phyloP scores from a whole-genome alignment of 345 rosid genomes.

The Firmiana major region DNA sequence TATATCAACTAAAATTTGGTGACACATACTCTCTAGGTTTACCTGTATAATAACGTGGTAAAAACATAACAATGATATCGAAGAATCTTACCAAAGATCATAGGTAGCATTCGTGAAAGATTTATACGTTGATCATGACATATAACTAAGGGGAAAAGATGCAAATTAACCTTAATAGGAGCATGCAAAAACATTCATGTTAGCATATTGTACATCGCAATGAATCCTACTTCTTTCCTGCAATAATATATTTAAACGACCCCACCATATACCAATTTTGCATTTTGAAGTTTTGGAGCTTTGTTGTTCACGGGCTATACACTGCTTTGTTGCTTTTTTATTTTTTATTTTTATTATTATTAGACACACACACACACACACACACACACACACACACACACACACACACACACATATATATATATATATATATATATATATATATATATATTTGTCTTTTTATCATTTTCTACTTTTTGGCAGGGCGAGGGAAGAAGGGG shows the following conservation, averaged over 20 bases:
- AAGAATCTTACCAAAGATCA: not conserved
- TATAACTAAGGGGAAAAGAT: not conserved
- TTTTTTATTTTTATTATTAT: too few species aligned
- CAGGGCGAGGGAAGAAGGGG: too few species aligned
- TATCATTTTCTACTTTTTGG: too few species aligned
- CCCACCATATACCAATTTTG: not conserved
- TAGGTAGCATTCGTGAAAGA: not conserved
- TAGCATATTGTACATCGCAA: not conserved
- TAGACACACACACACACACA: too few species aligned
- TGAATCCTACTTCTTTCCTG: not conserved
- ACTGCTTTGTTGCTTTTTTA: not conserved
- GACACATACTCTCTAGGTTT: too few species aligned
- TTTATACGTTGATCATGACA: not conserved
- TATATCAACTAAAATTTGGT: too few species aligned
- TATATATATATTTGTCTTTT: too few species aligned
- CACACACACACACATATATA: too few species aligned
- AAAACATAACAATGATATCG: not conserved
- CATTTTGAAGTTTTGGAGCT: not conserved
- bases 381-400: too few species aligned
- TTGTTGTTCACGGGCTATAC: not conserved
- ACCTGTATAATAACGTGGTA: too few species aligned
- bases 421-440: too few species aligned
- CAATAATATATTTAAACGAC: not conserved
- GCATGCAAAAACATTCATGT: not conserved
- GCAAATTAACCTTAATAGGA: not conserved